These are phyloP conservation scores for Pichia cactophila DNA, from an alignment of 1,139 yeast species.

Conservation along the genomic window DNA sequence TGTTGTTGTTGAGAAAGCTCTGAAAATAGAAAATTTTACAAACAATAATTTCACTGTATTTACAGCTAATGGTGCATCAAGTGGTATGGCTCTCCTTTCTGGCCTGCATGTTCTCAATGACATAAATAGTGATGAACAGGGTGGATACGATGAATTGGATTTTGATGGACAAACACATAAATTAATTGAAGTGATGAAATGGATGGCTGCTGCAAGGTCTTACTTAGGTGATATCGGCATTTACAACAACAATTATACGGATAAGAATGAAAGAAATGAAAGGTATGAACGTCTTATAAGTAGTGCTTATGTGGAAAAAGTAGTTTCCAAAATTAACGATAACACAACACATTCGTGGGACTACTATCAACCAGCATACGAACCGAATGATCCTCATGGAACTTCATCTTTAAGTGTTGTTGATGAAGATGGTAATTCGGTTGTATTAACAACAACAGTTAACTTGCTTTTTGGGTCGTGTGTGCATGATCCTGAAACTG, in stretches of 20 bases:
- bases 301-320: conserved; percentile 48
- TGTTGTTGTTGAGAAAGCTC: conserved; percentile 49
- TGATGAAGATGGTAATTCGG: conserved; percentile 61
- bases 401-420: conserved; percentile 80
- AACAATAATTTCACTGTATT: conserved; percentile 43
- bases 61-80: conserved; percentile 71
- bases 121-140: conserved; percentile 28
- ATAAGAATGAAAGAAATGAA: conserved; percentile 16
- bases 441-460: conserved; percentile 85
- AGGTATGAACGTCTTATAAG: conserved; percentile 31
- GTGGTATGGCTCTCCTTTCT: conserved; percentile 75
- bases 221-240: conserved; percentile 62
- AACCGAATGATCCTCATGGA: conserved; percentile 71
- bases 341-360: conserved; percentile 56
- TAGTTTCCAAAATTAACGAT: conserved; percentile 43
- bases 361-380: conserved; percentile 72
- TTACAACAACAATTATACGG: conserved; percentile 26
- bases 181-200: conserved; percentile 80
- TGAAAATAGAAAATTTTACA: conserved; percentile 35
- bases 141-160: conserved; percentile 29
- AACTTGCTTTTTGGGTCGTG: conserved; percentile 77
- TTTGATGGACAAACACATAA: conserved; percentile 45
- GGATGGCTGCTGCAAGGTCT: conserved; percentile 83
- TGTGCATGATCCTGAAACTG: conserved; percentile 75
- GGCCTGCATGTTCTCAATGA: conserved; percentile 54